Evolutionary conservation across 2,329 filamentous ascomycete genomes (phyloP).

Genomic region (Penicillium sp.): DNA sequence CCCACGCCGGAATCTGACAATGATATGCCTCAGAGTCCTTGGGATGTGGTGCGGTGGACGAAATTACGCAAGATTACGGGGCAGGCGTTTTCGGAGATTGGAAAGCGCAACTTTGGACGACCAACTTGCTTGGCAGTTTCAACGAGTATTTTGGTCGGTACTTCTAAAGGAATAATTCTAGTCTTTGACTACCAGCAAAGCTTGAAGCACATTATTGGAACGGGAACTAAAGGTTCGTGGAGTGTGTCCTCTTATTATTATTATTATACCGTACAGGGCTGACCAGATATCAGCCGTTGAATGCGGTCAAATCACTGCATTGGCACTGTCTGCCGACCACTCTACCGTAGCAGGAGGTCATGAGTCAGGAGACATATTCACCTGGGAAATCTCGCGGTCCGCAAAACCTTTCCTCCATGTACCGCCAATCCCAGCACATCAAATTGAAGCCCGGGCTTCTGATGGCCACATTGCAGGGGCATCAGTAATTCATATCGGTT

Average conservation of each 20-base stretch:
- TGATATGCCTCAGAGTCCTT: slow-evolving; percentile 78
- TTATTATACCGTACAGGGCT: slow-evolving; percentile 1
- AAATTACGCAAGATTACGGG: slow-evolving; percentile 85
- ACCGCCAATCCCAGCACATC: slow-evolving; percentile 70
- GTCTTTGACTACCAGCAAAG: slow-evolving; percentile 98
- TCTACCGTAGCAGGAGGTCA: slow-evolving; percentile 90
- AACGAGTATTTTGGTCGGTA: slow-evolving; percentile 85
- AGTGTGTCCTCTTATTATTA: background rate
- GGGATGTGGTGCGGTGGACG: slow-evolving; percentile 98
- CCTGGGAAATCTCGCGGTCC: slow-evolving; percentile 87
- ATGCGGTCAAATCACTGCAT: slow-evolving; percentile 81
- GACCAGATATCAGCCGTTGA: slow-evolving; percentile 69
- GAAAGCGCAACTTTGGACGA: slow-evolving; percentile 87
- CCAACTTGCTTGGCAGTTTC: slow-evolving; percentile 90
- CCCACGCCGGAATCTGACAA: slow-evolving; percentile 64
- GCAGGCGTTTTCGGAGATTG: slow-evolving; percentile 89
- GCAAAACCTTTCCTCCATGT: slow-evolving; percentile 88
- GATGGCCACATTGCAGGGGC: slow-evolving; percentile 84
- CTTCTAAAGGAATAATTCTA: slow-evolving; percentile 89
- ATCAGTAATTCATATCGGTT: slow-evolving; percentile 87
- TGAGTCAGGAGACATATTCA: slow-evolving; percentile 89
- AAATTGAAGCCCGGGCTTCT: slow-evolving; percentile 66
- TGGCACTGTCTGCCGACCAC: slow-evolving; percentile 92
- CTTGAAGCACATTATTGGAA: slow-evolving; percentile 89
- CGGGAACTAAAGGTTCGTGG: slow-evolving; percentile 79